Conservation (phyloP, 2,329 filamentous ascomycete species). For the Fusarium xylarioides region DNA sequence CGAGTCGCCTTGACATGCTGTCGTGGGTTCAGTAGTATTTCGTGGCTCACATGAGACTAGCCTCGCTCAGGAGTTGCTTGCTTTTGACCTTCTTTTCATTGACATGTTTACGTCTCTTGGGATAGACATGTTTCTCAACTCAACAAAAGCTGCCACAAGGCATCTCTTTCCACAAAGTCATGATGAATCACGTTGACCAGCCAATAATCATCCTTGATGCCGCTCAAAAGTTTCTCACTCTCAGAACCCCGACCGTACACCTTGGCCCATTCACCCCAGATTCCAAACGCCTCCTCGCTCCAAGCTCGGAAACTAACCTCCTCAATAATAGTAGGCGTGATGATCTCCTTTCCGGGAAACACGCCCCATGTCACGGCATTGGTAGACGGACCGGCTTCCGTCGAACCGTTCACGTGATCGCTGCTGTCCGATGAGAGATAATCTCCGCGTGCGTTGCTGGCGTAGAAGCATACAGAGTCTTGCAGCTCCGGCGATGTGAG, state of each 20-base stretch:
- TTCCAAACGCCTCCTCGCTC: slow-evolving; percentile 94
- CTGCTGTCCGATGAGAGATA: slow-evolving; percentile 75
- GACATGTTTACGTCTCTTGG: slow-evolving; percentile 45
- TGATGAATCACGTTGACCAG: slow-evolving; percentile 92
- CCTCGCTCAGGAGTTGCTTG: background rate
- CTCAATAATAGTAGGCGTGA: slow-evolving; percentile 96
- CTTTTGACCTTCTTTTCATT: slow-evolving; percentile 3
- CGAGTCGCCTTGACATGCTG: background rate
- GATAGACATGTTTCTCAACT: slow-evolving; percentile 40
- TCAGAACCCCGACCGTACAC: slow-evolving; percentile 81
- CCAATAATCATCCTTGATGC: slow-evolving; percentile 77
- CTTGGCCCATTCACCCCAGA: slow-evolving; percentile 92
- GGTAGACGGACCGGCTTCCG: slow-evolving; percentile 63
- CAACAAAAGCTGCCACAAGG: slow-evolving; percentile 75
- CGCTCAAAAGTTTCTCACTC: slow-evolving; percentile 76
- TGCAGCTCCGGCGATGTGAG: slow-evolving; percentile 67
- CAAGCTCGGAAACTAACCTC: slow-evolving; percentile 93
- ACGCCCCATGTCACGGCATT: slow-evolving; percentile 98
- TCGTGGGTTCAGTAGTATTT: background rate
- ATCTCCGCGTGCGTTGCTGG: slow-evolving; percentile 79
- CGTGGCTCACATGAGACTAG: background rate
- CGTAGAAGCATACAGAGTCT: slow-evolving; percentile 85
- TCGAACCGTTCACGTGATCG: slow-evolving; percentile 44
- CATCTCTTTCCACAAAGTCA: slow-evolving; percentile 75
- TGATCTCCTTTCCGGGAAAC: slow-evolving; percentile 94